Conservation (phyloP, 768 basidiomycete species). For the Mycena haematopus region DNA sequence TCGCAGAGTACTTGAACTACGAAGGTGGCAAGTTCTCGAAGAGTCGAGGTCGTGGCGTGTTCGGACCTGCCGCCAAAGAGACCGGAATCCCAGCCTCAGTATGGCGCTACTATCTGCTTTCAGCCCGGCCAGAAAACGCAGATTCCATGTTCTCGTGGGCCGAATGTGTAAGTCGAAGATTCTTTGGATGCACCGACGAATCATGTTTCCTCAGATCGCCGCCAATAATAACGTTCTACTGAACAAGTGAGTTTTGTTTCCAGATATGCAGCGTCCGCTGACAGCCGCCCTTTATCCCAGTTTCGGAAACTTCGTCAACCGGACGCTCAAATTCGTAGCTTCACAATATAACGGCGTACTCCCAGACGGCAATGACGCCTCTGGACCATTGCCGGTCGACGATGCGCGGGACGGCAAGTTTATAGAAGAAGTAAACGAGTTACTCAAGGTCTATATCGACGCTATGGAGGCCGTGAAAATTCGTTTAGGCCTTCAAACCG, state of each 20-base stretch:
- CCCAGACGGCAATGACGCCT: slow-evolving; percentile 76
- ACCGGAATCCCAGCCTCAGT: slow-evolving; percentile 94
- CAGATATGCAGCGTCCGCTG: background rate
- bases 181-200: background rate
- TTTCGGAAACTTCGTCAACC: slow-evolving; percentile 98
- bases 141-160: slow-evolving; percentile 98
- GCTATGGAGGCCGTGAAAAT: slow-evolving; percentile 94
- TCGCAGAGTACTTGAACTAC: slow-evolving; percentile 92
- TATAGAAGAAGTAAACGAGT: slow-evolving; percentile 76
- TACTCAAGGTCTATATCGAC: slow-evolving; percentile 80
- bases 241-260: slow-evolving; percentile 72
- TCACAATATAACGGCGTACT: slow-evolving; percentile 83
- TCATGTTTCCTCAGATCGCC: slow-evolving; percentile 60
- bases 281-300: slow-evolving; percentile 42
- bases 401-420: slow-evolving; percentile 77
- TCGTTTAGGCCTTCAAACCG: slow-evolving; percentile 82
- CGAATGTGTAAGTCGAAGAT: slow-evolving; percentile 71
- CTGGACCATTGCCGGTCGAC: slow-evolving; percentile 73
- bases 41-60: slow-evolving; percentile 94
- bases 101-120: slow-evolving; percentile 96
- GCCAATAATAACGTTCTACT: slow-evolving; percentile 93
- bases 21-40: slow-evolving; percentile 99
- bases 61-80: slow-evolving; percentile 92
- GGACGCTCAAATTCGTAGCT: slow-evolving; percentile 88
- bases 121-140: slow-evolving; percentile 89